Percentiles rank a stretch among this genome's conserved stretches.
Evolutionary conservation across 306 rosid genomes (phyloP).

Genomic region (Alnus glutinosa): DNA sequence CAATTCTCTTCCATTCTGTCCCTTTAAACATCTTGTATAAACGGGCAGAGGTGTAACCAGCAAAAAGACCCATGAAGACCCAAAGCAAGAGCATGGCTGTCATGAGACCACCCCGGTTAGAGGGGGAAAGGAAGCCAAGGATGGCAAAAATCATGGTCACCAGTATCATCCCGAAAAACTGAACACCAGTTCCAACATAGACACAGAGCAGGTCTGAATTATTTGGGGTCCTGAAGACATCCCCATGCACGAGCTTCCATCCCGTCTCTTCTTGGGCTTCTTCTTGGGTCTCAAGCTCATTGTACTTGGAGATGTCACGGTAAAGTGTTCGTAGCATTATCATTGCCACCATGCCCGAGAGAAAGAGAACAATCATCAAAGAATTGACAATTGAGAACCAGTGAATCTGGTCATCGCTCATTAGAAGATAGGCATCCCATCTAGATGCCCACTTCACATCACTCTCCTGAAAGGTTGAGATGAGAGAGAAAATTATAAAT

Average conservation of each 20-base stretch:
- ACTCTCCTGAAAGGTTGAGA: constrained; percentile 65
- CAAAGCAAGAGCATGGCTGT: constrained; percentile 97
- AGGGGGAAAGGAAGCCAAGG: constrained; percentile 96
- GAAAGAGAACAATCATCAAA: constrained; percentile 97
- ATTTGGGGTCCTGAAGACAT: constrained; percentile 90
- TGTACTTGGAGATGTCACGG: constrained; percentile 96
- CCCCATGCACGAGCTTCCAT: constrained; percentile 99
- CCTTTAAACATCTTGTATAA: constrained; percentile 92
- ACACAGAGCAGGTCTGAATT: constrained; percentile 83
- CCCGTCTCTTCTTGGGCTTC: constrained; percentile 99
- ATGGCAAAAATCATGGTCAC: constrained; percentile 95
- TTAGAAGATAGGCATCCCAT: constrained; percentile 97
- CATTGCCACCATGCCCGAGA: constrained; percentile 99
- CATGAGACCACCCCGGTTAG: constrained; percentile 97
- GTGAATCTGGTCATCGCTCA: constrained; percentile 96
- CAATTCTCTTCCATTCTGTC: constrained; percentile 86
- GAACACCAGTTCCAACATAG: constrained; percentile 96
- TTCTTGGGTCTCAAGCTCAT: constrained; percentile 97
- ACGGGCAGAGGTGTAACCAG: constrained; percentile 87
- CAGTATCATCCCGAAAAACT: constrained; percentile 84
- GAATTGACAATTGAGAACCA: constrained; percentile 97
- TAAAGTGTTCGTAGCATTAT: constrained; percentile 94
- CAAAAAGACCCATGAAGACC: constrained; percentile 97
- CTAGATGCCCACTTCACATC: constrained; percentile 99
- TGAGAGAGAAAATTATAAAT: constrained; percentile 17